phyloP scores from a whole-genome alignment of 2,329 filamentous ascomycete genomes.

The Dactylellina haptotyla region DNA sequence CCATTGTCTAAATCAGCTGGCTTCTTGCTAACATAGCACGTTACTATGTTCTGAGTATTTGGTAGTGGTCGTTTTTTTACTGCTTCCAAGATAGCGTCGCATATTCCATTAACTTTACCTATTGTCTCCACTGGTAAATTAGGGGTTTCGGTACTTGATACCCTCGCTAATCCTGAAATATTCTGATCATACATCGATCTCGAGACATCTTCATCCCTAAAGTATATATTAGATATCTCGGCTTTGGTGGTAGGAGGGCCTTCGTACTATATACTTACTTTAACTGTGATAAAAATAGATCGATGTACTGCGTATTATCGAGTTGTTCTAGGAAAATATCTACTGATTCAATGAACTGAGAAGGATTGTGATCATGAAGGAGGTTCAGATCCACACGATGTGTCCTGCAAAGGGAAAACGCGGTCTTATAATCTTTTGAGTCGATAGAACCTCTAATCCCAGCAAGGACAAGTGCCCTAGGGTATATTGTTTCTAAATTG shows the following conservation, averaged over 20 bases:
- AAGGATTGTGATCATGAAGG: conserved; percentile 88
- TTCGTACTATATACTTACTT: conserved; percentile 56
- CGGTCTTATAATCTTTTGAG: conserved; percentile 79
- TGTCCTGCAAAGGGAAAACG: conserved; percentile 86
- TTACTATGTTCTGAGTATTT: conserved; percentile 90
- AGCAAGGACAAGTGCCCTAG: conserved; percentile 88
- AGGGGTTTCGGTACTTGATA: conserved; percentile 48
- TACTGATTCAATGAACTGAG: conserved; percentile 82
- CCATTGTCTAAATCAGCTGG: conserved; percentile 91
- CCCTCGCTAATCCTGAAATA: conserved; percentile 63
- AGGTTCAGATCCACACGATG: conserved; percentile 99
- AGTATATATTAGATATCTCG: conserved; percentile 46
- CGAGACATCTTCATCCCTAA: conserved; percentile 87
- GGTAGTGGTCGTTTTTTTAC: conserved; percentile 70
- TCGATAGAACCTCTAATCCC: conserved; percentile 86
- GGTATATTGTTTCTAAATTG: conserved; percentile 94
- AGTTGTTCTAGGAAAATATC: conserved; percentile 84
- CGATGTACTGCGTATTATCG: conserved; percentile 81
- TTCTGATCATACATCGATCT: conserved; percentile 95
- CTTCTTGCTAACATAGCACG: conserved; percentile 90
- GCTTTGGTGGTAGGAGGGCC: neutral
- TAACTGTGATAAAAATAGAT: conserved; percentile 80
- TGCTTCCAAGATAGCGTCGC: conserved; percentile 79
- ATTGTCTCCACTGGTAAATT: conserved; percentile 38
- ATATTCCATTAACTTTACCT: conserved; percentile 85